Evolutionary conservation across 2,329 filamentous ascomycete genomes (phyloP).

Genomic region (Cladophialophora chaetospira): DNA sequence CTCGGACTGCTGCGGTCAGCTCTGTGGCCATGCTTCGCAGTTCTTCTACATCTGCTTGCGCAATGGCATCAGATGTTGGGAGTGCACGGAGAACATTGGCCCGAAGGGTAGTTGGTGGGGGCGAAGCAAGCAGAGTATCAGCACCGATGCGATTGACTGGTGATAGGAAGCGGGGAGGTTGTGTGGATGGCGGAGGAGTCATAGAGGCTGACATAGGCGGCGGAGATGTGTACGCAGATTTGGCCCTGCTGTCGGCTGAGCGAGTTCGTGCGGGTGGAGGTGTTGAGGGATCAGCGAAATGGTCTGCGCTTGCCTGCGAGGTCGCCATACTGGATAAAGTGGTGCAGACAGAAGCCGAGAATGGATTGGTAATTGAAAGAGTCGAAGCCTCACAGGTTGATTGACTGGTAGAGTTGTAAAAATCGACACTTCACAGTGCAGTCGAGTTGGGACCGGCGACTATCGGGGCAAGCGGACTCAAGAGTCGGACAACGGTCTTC

Average conservation of each 20-base stretch:
- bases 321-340: constrained; percentile 15
- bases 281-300: constrained; percentile 22
- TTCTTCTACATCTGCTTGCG: constrained; percentile 53
- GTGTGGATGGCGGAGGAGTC: constrained; percentile 32
- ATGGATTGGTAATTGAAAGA: not conserved
- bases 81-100: constrained; percentile 47
- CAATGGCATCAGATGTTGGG: constrained; percentile 55
- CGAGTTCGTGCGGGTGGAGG: constrained; percentile 26
- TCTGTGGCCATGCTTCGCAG: constrained; percentile 58
- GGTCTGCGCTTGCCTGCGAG: constrained; percentile 9
- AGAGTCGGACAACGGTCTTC: not conserved
- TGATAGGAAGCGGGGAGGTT: constrained; percentile 30
- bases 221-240: constrained; percentile 28
- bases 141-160: constrained; percentile 18
- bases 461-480: not conserved
- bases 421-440: no score
- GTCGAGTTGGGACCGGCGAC: not conserved
- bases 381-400: not conserved
- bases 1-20: constrained; percentile 58
- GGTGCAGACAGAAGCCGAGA: not conserved
- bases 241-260: constrained; percentile 28
- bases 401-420: not conserved
- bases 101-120: constrained; percentile 52
- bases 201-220: constrained; percentile 29
- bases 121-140: constrained; percentile 40